A percentile compares a stretch with the other conserved stretches of the same genome.
Evolutionary conservation across 345 rosid genomes (phyloP).

Genomic region (Anastatica hierochuntica): DNA sequence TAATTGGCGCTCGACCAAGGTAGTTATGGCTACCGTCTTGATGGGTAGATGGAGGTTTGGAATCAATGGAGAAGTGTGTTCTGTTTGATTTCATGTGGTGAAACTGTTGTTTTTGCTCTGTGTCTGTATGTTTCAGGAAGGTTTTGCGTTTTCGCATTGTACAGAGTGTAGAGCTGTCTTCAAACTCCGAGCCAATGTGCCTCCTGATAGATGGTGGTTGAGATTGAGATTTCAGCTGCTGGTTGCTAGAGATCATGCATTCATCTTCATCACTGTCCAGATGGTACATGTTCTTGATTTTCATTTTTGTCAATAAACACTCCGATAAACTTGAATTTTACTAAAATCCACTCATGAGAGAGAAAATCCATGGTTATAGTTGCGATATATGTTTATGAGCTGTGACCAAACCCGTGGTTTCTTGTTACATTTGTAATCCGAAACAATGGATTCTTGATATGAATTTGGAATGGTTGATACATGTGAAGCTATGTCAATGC

Average conservation of each 20-base stretch:
- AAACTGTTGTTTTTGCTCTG: too few relatives aligned
- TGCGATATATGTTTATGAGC: too few relatives aligned
- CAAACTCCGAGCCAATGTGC: conserved; percentile 86
- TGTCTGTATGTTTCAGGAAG: conserved; percentile 49
- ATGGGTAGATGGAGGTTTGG: too few relatives aligned
- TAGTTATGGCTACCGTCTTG: too few relatives aligned
- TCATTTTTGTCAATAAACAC: too few relatives aligned
- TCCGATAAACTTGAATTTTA: too few relatives aligned
- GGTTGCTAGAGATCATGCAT: conserved; percentile 90
- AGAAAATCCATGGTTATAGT: too few relatives aligned
- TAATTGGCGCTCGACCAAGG: conserved; percentile 99
- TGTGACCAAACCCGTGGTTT: neutral
- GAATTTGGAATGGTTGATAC: too few relatives aligned
- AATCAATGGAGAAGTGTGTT: too few relatives aligned
- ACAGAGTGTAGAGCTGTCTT: conserved; percentile 95
- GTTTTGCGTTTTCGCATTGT: conserved; percentile 99
- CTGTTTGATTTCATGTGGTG: too few relatives aligned
- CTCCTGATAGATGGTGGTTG: conserved; percentile 99
- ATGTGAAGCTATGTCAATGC: neutral
- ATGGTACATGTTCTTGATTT: conserved; percentile 82
- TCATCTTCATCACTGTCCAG: conserved; percentile 89
- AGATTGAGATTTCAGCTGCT: conserved; percentile 95
- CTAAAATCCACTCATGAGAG: too few relatives aligned
- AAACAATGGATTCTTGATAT: neutral
- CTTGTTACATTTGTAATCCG: neutral